These are phyloP conservation scores for Talaromyces rugulosus DNA, from an alignment of 2,329 filamentous ascomycete genomes.

Conservation along the genomic window DNA sequence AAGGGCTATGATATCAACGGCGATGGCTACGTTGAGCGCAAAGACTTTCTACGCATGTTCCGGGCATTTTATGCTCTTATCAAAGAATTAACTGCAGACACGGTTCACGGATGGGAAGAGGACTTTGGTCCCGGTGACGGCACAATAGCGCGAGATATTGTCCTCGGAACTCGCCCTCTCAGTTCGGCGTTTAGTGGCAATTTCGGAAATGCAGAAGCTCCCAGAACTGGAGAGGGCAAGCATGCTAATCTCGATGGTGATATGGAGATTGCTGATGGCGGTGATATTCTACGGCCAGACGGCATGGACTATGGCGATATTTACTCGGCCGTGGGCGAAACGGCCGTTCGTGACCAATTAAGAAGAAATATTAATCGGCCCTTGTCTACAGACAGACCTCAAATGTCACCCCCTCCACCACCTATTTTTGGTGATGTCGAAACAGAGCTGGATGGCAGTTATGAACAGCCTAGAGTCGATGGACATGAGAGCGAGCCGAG, in stretches of 20 bases:
- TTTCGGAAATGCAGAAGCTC: slow-evolving; percentile 60
- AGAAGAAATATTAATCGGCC: not conserved
- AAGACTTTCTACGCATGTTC: slow-evolving; percentile 88
- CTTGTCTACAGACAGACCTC: slow-evolving; percentile 10
- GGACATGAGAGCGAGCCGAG: not conserved
- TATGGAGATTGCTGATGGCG: slow-evolving; percentile 58
- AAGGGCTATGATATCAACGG: slow-evolving; percentile 86
- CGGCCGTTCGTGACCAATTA: slow-evolving; percentile 31
- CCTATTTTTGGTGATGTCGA: slow-evolving; percentile 23
- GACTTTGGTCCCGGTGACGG: slow-evolving; percentile 67
- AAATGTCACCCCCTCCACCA: slow-evolving; percentile 11
- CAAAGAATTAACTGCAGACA: slow-evolving; percentile 82
- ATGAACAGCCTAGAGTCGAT: not conserved
- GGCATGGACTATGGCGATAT: slow-evolving; percentile 58
- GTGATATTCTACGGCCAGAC: slow-evolving; percentile 57
- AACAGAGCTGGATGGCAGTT: not conserved
- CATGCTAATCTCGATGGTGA: slow-evolving; percentile 60
- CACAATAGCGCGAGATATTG: slow-evolving; percentile 62
- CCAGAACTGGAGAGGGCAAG: slow-evolving; percentile 64
- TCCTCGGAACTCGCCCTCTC: slow-evolving; percentile 69
- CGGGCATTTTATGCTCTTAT: slow-evolving; percentile 87
- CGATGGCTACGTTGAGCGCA: slow-evolving; percentile 79
- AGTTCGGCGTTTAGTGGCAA: slow-evolving; percentile 72
- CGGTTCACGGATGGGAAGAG: slow-evolving; percentile 72
- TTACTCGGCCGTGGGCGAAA: slow-evolving; percentile 55